phyloP scores from a whole-genome alignment of 2,329 filamentous ascomycete genomes.

The Cordyceps javanica region DNA sequence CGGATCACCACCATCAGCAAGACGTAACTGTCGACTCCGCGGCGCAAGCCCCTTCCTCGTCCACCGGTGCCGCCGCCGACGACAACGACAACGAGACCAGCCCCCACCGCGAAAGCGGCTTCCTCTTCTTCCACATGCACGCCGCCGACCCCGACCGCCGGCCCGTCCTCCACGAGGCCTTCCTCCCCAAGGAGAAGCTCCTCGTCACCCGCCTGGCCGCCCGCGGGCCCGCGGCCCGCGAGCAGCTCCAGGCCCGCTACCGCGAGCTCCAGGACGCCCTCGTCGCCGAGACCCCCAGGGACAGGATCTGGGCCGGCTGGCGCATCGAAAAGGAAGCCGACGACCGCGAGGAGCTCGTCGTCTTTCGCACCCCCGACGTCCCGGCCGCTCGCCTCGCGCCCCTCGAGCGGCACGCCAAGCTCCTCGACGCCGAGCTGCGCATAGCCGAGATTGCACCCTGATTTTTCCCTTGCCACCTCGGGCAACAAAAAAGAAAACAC shows the following conservation, averaged over 20 bases:
- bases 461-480: too few species aligned
- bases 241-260: slow-evolving; percentile 29
- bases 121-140: slow-evolving; percentile 37
- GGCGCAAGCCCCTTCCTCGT: too few species aligned
- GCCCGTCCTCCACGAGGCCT: slow-evolving; percentile 20
- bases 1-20: not conserved
- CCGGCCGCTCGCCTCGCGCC: slow-evolving; percentile 27
- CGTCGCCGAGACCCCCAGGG: slow-evolving; percentile 23
- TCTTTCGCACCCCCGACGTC: slow-evolving; percentile 33
- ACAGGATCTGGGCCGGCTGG: slow-evolving; percentile 34
- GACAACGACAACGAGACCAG: slow-evolving; percentile 25
- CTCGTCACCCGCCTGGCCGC: slow-evolving; percentile 31
- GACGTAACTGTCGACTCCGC: too few species aligned
- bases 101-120: too few species aligned
- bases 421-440: not conserved
- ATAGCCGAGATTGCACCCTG: slow-evolving; percentile 1
- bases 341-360: slow-evolving; percentile 30
- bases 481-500: too few species aligned
- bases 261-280: slow-evolving; percentile 26
- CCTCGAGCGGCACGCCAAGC: slow-evolving; percentile 14
- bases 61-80: slow-evolving; percentile 26
- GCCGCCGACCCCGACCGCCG: slow-evolving; percentile 24
- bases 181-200: slow-evolving; percentile 23
- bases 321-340: slow-evolving; percentile 33
- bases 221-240: slow-evolving; percentile 21